These are phyloP conservation scores for Mastigamoeba balamuthi DNA, from an alignment of 78 protist species.

Conservation along the genomic window DNA sequence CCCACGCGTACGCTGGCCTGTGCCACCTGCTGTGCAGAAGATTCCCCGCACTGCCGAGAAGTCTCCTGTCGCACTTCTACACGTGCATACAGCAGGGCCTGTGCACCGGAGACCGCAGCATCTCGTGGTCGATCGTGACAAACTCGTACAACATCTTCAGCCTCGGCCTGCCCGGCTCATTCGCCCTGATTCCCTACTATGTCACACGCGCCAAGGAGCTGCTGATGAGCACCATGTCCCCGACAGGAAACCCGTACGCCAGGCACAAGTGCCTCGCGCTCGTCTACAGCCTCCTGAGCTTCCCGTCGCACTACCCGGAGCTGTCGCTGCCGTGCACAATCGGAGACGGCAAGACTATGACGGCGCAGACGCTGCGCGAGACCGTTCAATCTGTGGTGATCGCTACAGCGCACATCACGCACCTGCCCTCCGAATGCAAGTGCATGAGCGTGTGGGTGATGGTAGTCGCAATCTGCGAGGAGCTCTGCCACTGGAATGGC, in stretches of 20 bases:
- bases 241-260: neutral
- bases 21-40: neutral
- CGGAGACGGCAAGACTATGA: no score
- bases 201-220: neutral
- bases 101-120: neutral
- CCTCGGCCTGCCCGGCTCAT: neutral
- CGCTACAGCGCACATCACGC: no score
- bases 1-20: neutral
- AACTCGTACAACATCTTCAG: neutral
- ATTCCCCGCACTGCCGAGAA: neutral
- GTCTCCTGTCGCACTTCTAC: neutral
- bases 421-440: no score
- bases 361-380: no score
- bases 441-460: no score
- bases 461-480: no score
- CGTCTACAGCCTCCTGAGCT: neutral
- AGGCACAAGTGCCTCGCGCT: neutral
- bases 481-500: no score
- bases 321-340: neutral
- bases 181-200: neutral
- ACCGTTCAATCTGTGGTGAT: no score
- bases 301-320: neutral
- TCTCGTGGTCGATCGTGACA: neutral
- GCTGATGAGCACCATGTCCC: neutral
- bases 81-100: neutral